Percentiles rank a stretch among this genome's conserved stretches.
These are phyloP conservation scores for Euphorbia schlechtendalii DNA, from an alignment of 441 rosid genomes.

Conservation along the genomic window DNA sequence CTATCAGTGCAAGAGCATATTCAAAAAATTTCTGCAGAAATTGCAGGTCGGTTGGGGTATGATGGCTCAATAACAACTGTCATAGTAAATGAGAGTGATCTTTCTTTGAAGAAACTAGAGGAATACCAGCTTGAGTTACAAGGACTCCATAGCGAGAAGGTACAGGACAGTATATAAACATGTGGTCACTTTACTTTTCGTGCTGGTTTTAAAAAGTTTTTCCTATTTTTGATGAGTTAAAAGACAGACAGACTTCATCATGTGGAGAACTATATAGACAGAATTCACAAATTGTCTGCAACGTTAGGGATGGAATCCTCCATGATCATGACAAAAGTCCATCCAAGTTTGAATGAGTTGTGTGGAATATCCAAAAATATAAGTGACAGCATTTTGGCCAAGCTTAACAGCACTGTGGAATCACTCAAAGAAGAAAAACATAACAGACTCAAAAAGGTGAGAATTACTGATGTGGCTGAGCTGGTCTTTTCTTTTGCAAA, in stretches of 20 bases:
- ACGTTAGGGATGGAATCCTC: constrained; percentile 91
- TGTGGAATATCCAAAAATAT: constrained; percentile 93
- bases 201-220: neutral
- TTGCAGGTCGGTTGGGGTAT: constrained; percentile 72
- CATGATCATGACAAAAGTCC: constrained; percentile 91
- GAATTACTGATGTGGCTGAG: constrained; percentile 12
- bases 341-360: constrained; percentile 82
- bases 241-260: constrained; percentile 83
- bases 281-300: constrained; percentile 55
- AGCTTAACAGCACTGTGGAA: constrained; percentile 70
- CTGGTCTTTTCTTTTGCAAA: constrained; percentile 13
- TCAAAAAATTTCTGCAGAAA: constrained; percentile 80
- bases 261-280: constrained; percentile 67
- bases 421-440: constrained; percentile 79
- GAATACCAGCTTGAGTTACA: constrained; percentile 83
- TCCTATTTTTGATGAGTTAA: constrained; percentile 21
- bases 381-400: constrained; percentile 70
- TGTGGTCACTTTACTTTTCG: neutral
- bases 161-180: constrained; percentile 16
- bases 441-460: constrained; percentile 82
- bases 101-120: constrained; percentile 84
- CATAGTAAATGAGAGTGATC: constrained; percentile 69
- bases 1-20: constrained; percentile 72
- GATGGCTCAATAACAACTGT: constrained; percentile 56
- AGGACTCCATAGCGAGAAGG: constrained; percentile 85